Percentiles rank a stretch among this genome's conserved stretches.
Evolutionary conservation across 2,329 filamentous ascomycete species (phyloP).

Genomic region (Pleurostoma richardsiae): DNA sequence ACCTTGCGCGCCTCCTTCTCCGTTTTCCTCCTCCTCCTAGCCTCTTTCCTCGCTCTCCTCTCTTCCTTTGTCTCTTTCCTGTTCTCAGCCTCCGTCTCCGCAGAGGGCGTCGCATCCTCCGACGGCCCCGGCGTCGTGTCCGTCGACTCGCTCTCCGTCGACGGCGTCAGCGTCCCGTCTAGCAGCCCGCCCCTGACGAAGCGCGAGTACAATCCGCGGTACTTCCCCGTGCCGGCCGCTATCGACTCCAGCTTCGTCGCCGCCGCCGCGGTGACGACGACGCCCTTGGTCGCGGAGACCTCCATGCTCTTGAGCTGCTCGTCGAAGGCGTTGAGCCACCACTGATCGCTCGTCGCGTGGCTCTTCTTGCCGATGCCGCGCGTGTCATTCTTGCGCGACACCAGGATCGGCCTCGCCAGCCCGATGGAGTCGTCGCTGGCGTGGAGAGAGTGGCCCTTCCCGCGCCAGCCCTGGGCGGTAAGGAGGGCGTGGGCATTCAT

Average conservation of each 20-base stretch:
- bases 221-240: conserved; percentile 47
- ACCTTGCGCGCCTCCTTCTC: conserved; percentile 15
- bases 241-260: conserved; percentile 50
- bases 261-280: conserved; percentile 50
- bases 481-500: conserved; percentile 88
- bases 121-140: conserved; percentile 13
- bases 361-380: conserved; percentile 76
- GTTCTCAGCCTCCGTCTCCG: conserved; percentile 19
- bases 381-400: conserved; percentile 76
- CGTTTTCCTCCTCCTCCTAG: conserved; percentile 18
- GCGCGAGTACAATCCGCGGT: conserved; percentile 69
- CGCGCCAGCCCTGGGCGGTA: conserved; percentile 83
- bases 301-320: conserved; percentile 79
- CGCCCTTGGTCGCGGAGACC: conserved; percentile 49
- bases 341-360: conserved; percentile 70
- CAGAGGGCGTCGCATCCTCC: conserved; percentile 16
- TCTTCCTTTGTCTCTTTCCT: conserved; percentile 21
- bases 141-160: conserved; percentile 16
- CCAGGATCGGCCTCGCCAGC: conserved; percentile 75
- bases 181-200: conserved; percentile 82
- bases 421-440: conserved; percentile 67
- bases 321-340: conserved; percentile 96
- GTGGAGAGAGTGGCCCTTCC: conserved; percentile 83
- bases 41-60: conserved; percentile 28
- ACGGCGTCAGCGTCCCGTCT: conserved; percentile 58